Conservation (phyloP, 257 asterid genomes). For the Nyctanthes arbortristis region DNA sequence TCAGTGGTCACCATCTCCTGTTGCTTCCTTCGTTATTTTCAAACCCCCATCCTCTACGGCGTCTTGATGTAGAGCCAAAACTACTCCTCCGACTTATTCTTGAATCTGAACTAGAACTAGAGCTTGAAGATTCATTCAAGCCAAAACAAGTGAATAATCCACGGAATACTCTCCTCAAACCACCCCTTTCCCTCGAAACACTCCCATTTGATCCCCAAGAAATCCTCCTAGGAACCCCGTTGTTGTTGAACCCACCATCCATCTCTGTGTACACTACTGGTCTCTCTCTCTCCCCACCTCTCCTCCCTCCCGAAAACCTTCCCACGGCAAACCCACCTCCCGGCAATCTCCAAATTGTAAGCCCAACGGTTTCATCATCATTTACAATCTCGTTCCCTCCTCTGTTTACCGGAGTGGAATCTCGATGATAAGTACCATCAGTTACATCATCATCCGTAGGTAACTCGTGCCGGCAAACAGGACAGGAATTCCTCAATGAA, state of each 20-base stretch:
- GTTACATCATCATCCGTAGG: constrained; percentile 45
- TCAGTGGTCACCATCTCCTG: constrained; percentile 40
- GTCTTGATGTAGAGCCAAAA: constrained; percentile 47
- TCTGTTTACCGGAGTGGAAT: constrained; percentile 29
- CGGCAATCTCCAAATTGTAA: constrained; percentile 88
- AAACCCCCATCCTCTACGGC: constrained; percentile 52
- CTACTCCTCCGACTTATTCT: constrained; percentile 47
- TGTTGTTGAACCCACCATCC: constrained; percentile 80
- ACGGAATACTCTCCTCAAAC: constrained; percentile 57
- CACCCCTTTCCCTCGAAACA: constrained; percentile 51
- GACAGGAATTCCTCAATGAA: constrained; percentile 72
- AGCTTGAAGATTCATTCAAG: constrained; percentile 35
- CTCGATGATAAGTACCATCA: constrained; percentile 12
- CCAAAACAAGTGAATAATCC: constrained; percentile 70
- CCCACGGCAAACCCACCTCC: constrained; percentile 97
- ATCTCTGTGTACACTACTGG: constrained; percentile 92
- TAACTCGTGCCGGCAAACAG: constrained; percentile 79
- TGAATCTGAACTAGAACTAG: constrained; percentile 57
- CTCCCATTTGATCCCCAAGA: constrained; percentile 73
- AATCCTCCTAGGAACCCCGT: constrained; percentile 71
- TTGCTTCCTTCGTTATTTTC: constrained; percentile 37
- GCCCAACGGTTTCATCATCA: constrained; percentile 68
- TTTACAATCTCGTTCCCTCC: constrained; percentile 38
- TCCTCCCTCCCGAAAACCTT: constrained; percentile 76
- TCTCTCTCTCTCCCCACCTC: constrained; percentile 81